Conservation (phyloP, 805 yeast genomes). For the Pichia gijzeniarum region DNA sequence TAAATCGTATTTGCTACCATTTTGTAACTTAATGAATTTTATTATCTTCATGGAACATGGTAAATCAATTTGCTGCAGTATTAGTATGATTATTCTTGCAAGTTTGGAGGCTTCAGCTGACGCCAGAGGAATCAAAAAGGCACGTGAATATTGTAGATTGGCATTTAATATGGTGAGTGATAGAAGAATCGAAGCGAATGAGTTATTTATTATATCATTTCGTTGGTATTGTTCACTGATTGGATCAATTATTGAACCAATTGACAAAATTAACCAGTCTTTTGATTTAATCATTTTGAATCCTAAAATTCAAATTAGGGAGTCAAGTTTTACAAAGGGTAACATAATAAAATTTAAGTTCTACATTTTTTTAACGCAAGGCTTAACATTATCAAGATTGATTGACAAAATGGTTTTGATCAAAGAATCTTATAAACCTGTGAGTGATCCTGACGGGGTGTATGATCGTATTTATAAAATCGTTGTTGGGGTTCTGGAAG, state of each 20-base stretch:
- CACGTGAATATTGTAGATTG: slow-evolving; percentile 36
- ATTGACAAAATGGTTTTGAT: slow-evolving; percentile 8
- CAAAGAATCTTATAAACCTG: background rate
- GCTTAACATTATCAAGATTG: slow-evolving; percentile 11
- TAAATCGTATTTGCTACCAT: slow-evolving; percentile 25
- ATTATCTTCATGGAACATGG: slow-evolving; percentile 36
- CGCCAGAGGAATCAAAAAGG: slow-evolving; percentile 31
- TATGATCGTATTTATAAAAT: background rate
- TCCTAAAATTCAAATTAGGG: slow-evolving; percentile 8
- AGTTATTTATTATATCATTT: slow-evolving; percentile 34
- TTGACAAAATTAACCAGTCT: slow-evolving; percentile 28
- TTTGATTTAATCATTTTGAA: slow-evolving; percentile 16
- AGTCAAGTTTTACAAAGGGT: slow-evolving; percentile 3
- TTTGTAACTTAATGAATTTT: slow-evolving; percentile 31
- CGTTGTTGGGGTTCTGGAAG: slow-evolving; percentile 3
- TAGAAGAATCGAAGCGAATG: slow-evolving; percentile 28
- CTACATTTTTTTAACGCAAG: slow-evolving; percentile 14
- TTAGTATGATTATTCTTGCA: slow-evolving; percentile 37
- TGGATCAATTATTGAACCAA: slow-evolving; percentile 38
- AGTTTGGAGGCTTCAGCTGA: slow-evolving; percentile 26
- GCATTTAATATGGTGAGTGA: slow-evolving; percentile 33
- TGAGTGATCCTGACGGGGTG: background rate
- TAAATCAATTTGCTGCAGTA: slow-evolving; percentile 32
- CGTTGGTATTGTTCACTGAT: slow-evolving; percentile 36
- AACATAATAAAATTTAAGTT: slow-evolving; percentile 13